Conservation (phyloP, 495 filamentous ascomycete genomes). For the Neurospora sp. region DNA sequence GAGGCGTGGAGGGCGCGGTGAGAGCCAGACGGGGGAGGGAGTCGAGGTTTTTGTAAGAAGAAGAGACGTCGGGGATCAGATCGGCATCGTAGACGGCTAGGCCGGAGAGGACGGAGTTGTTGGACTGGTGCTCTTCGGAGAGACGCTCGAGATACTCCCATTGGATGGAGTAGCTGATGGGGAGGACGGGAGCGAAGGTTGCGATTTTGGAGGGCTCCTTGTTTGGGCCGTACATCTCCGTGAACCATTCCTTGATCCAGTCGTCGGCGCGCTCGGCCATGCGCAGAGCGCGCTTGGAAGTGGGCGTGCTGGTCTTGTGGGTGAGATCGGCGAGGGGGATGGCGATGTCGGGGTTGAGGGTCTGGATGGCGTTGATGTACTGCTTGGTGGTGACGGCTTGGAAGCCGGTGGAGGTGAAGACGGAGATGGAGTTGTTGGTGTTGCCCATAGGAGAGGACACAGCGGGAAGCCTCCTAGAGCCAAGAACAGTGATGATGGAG, state of each 20-base stretch:
- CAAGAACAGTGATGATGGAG: slow-evolving; percentile 57
- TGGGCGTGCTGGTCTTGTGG: slow-evolving; percentile 41
- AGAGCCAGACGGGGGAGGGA: slow-evolving; percentile 65
- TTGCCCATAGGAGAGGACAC: slow-evolving; percentile 65
- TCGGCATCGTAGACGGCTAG: slow-evolving; percentile 71
- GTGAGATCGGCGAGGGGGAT: slow-evolving; percentile 71
- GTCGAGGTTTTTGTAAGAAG: slow-evolving; percentile 35
- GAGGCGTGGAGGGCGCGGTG: slow-evolving; percentile 55
- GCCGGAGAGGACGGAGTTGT: slow-evolving; percentile 49
- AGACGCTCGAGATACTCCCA: slow-evolving; percentile 65
- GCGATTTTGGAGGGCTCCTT: slow-evolving; percentile 19
- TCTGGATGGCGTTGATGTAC: slow-evolving; percentile 52
- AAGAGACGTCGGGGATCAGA: slow-evolving; percentile 55
- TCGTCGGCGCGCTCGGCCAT: slow-evolving; percentile 85
- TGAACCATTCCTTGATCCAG: slow-evolving; percentile 63
- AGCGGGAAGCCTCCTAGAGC: slow-evolving; percentile 65
- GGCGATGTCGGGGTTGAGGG: slow-evolving; percentile 68
- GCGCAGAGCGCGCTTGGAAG: slow-evolving; percentile 59
- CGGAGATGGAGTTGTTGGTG: slow-evolving; percentile 57
- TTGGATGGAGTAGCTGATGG: slow-evolving; percentile 64
- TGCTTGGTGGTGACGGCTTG: slow-evolving; percentile 52
- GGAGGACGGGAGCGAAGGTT: slow-evolving; percentile 75
- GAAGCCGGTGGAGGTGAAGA: slow-evolving; percentile 81
- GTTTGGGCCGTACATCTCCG: slow-evolving; percentile 41
- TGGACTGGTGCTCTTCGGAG: slow-evolving; percentile 31